Evolutionary conservation across 1,139 yeast species (phyloP).

Genomic region (Candida glucosophila): DNA sequence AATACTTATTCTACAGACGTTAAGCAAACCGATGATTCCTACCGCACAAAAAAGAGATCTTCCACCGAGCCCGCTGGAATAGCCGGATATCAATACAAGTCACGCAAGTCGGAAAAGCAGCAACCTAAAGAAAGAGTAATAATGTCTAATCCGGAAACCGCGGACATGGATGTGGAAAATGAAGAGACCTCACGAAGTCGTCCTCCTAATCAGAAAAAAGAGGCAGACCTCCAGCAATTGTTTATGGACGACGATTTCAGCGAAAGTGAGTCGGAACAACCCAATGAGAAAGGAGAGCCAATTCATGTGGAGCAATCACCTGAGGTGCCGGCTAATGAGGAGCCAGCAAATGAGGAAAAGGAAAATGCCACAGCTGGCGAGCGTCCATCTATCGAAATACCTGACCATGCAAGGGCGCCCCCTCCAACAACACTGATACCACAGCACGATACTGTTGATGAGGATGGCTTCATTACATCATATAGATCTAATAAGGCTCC

Average conservation of each 20-base stretch:
- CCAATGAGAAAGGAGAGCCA: slow-evolving; percentile 5
- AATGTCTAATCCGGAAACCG: slow-evolving; percentile 16
- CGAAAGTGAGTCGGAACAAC: slow-evolving; percentile 8
- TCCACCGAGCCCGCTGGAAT: slow-evolving; percentile 7
- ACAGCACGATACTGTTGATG: slow-evolving; percentile 17
- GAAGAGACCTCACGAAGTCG: not conserved
- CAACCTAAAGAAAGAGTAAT: slow-evolving; percentile 31
- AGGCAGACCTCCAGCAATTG: slow-evolving; percentile 10
- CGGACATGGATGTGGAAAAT: slow-evolving; percentile 8
- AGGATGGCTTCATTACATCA: slow-evolving; percentile 33
- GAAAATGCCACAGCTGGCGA: too few relatives aligned
- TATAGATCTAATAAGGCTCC: slow-evolving; percentile 11
- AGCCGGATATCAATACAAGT: slow-evolving; percentile 27
- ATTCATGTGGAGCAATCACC: slow-evolving; percentile 6
- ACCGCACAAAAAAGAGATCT: slow-evolving; percentile 4
- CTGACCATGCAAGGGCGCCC: not conserved
- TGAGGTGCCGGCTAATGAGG: slow-evolving; percentile 4
- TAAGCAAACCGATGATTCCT: slow-evolving; percentile 10
- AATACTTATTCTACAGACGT: too few relatives aligned
- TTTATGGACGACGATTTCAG: slow-evolving; percentile 11
- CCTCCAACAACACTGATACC: slow-evolving; percentile 1
- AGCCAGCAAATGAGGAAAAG: too few relatives aligned
- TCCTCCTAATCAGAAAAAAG: too few relatives aligned
- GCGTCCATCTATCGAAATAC: too few relatives aligned
- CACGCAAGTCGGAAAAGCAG: slow-evolving; percentile 24